Percentiles rank a stretch among this genome's conserved stretches.
Conservation (phyloP, 257 asterid genomes). For the Plectranthus barbatus region DNA sequence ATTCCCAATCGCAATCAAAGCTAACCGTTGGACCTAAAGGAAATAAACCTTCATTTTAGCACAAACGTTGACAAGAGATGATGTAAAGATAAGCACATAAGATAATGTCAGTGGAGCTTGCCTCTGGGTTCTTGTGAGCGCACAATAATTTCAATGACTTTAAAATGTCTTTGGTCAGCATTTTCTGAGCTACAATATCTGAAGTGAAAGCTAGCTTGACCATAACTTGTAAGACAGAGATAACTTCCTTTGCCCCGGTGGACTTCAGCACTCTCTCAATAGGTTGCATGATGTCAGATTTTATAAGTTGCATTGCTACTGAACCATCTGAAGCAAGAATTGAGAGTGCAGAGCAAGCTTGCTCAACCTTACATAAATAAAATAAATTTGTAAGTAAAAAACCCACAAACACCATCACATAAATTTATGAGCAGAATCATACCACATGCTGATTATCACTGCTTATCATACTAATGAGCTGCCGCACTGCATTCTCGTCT, state of each 20-base stretch:
- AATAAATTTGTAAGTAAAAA: slow-evolving; percentile 8
- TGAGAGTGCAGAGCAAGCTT: slow-evolving; percentile 95
- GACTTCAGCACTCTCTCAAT: slow-evolving; percentile 83
- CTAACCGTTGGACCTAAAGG: slow-evolving; percentile 78
- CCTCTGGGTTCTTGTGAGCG: slow-evolving; percentile 83
- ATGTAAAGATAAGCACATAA: slow-evolving; percentile 4
- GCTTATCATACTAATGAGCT: slow-evolving; percentile 99
- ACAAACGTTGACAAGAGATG: slow-evolving; percentile 6
- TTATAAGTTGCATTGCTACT: slow-evolving; percentile 90
- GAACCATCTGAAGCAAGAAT: slow-evolving; percentile 85
- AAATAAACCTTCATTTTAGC: slow-evolving; percentile 16
- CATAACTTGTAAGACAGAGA: slow-evolving; percentile 85
- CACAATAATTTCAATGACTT: slow-evolving; percentile 74
- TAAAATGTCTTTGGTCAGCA: slow-evolving; percentile 82
- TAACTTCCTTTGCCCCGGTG: slow-evolving; percentile 66
- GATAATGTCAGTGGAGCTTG: slow-evolving; percentile 31
- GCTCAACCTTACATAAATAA: slow-evolving; percentile 65
- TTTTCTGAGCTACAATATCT: slow-evolving; percentile 81
- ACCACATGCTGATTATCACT: slow-evolving; percentile 98
- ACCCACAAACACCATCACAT: slow-evolving; percentile 8
- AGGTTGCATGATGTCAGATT: slow-evolving; percentile 94
- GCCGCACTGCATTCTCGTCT: slow-evolving; percentile 96
- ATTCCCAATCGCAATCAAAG: slow-evolving; percentile 85
- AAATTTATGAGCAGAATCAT: slow-evolving; percentile 20
- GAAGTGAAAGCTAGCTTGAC: slow-evolving; percentile 82